A percentile compares a stretch with the other conserved stretches of the same genome.
Evolutionary conservation across 2,329 filamentous ascomycete species (phyloP).

Genomic region (Penicillium fuscoglaucum): DNA sequence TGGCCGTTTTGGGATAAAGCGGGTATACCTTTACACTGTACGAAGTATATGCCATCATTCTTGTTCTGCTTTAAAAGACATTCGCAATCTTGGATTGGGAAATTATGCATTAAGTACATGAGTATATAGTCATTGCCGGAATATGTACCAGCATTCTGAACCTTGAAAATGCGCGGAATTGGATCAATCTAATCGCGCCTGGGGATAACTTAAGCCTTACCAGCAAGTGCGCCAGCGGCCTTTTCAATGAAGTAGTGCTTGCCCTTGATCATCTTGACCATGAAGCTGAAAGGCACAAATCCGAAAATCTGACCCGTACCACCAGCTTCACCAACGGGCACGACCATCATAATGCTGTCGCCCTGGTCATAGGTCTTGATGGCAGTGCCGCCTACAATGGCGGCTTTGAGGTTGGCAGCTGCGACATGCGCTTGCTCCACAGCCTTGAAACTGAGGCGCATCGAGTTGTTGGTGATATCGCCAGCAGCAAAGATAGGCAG

Average conservation of each 20-base stretch:
- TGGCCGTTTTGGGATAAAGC: conserved; percentile 12
- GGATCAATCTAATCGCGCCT: background rate
- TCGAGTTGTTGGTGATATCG: conserved; percentile 32
- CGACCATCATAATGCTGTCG: conserved; percentile 30
- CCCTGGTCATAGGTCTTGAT: conserved; percentile 27
- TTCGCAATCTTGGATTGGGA: background rate
- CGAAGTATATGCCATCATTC: background rate
- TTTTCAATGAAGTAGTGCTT: conserved; percentile 42
- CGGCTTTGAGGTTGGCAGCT: conserved; percentile 30
- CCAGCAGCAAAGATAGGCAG: conserved; percentile 34
- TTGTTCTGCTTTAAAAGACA: background rate
- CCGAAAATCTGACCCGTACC: conserved; percentile 39
- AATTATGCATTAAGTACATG: conserved; percentile 13
- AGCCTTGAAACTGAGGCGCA: conserved; percentile 31
- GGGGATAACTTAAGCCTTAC: conserved; percentile 14
- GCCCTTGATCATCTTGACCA: conserved; percentile 48
- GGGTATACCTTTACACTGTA: background rate
- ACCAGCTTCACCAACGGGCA: conserved; percentile 29
- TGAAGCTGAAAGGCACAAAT: conserved; percentile 38
- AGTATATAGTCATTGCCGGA: background rate
- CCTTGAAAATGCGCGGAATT: background rate
- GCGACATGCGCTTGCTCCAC: conserved; percentile 29
- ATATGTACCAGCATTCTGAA: background rate
- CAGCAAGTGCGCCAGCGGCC: conserved; percentile 17
- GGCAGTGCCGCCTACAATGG: conserved; percentile 24